phyloP scores from a whole-genome alignment of 306 rosid species.

The Medicago arabica region DNA sequence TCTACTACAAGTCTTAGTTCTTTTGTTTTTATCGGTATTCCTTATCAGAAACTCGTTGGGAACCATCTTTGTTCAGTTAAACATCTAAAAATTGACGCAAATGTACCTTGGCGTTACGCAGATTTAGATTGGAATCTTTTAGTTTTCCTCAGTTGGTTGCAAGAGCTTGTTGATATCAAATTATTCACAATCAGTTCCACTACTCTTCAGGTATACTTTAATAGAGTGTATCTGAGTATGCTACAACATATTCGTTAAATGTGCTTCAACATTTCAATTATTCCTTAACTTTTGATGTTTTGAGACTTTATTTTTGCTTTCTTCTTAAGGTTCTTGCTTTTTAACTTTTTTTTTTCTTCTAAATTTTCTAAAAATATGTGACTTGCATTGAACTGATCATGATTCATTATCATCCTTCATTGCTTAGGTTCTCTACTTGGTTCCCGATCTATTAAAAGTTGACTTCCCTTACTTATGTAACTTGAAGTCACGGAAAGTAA shows the following conservation, averaged over 20 bases:
- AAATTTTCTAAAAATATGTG: neutral
- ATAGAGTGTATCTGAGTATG: neutral
- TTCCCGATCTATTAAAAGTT: neutral
- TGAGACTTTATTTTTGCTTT: neutral
- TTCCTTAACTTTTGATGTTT: too few species aligned
- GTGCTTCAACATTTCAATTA: too few species aligned
- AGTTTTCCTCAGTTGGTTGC: neutral
- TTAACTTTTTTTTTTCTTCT: neutral
- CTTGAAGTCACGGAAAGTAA: neutral
- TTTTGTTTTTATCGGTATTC: neutral
- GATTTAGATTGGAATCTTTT: neutral
- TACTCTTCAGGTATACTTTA: slow-evolving; percentile 39
- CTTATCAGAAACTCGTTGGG: neutral
- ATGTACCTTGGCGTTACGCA: too few species aligned
- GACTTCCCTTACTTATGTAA: neutral
- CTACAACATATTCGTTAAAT: too few species aligned
- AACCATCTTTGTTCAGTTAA: slow-evolving; percentile 15
- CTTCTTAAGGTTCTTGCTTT: neutral
- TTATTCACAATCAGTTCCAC: slow-evolving; percentile 7
- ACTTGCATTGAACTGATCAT: neutral
- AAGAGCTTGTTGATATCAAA: slow-evolving; percentile 1
- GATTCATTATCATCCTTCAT: neutral
- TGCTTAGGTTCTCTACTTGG: neutral
- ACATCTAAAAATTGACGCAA: neutral
- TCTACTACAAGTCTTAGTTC: neutral